A percentile compares a stretch with the other conserved stretches of the same genome.
phyloP scores from a whole-genome alignment of 805 yeast genomes.

The Teunomyces aglyptinius region DNA sequence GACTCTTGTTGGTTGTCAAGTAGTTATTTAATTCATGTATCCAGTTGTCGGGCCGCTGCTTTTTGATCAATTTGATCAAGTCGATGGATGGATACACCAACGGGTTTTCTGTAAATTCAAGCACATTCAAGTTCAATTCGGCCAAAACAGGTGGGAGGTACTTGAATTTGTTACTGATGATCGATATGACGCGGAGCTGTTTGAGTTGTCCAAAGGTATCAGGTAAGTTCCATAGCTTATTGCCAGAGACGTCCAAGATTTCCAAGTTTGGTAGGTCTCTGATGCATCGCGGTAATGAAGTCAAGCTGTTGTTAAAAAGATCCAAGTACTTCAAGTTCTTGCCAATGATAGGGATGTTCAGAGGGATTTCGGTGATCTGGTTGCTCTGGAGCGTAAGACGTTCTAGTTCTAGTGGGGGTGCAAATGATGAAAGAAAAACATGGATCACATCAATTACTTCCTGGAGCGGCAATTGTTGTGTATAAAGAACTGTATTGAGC shows the following conservation, averaged over 20 bases:
- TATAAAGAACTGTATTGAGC: slow-evolving; percentile 7
- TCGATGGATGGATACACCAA: slow-evolving; percentile 47
- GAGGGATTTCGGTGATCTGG: slow-evolving; percentile 46
- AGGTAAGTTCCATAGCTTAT: slow-evolving; percentile 51
- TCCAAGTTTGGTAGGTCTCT: slow-evolving; percentile 46
- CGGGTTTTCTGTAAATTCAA: slow-evolving; percentile 66
- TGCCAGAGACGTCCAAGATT: slow-evolving; percentile 63
- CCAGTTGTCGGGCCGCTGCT: slow-evolving; percentile 46
- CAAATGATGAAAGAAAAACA: slow-evolving; percentile 11
- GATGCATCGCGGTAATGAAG: slow-evolving; percentile 48
- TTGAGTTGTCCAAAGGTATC: slow-evolving; percentile 24
- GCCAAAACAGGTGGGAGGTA: slow-evolving; percentile 53
- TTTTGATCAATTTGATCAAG: slow-evolving; percentile 30
- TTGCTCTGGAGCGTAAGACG: slow-evolving; percentile 57
- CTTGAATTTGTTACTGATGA: slow-evolving; percentile 57
- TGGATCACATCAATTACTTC: slow-evolving; percentile 13
- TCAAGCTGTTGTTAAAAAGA: slow-evolving; percentile 58
- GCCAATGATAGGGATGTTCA: slow-evolving; percentile 42
- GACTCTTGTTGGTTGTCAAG: slow-evolving; percentile 32
- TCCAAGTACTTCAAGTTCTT: slow-evolving; percentile 56
- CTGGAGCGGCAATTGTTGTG: background rate
- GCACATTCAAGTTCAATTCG: slow-evolving; percentile 52
- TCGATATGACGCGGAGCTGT: slow-evolving; percentile 55
- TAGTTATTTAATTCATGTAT: slow-evolving; percentile 38
- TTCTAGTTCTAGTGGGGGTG: slow-evolving; percentile 27